Base-by-base conservation (phyloP, 2,329 filamentous ascomycete species). In the Elsinoe perseae region DNA sequence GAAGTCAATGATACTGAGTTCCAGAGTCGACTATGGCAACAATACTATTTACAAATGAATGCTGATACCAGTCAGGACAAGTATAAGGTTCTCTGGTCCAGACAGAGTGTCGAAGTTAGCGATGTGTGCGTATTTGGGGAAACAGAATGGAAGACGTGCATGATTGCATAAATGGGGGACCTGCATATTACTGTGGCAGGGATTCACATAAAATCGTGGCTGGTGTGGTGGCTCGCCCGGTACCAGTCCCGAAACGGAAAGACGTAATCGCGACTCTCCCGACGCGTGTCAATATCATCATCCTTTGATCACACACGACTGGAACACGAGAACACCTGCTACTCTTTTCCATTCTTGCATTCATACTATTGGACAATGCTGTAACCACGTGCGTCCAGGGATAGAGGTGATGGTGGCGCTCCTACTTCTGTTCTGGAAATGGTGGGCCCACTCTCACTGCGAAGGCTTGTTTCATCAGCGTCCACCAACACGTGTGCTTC, bases 11-110 rank as follows among this genome's bases (percentile, higher is more conserved):
- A 20, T 34, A 6, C 30, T 38, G 28, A 21, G 30, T 38, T 23
- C 8, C 30, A 14, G 10, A 14, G 28, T 10, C 30, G 18, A 20
- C 14, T 12, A 9, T 20, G 14, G 16, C 30, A 14, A 25, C 30
- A 27, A 32, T 52, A 18, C 3, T 52, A 36, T 18, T 28, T 52
- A 52, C 30, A 36, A 6, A 36, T 18, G 12, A 21, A 8, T 30
- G 30, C 12, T 32, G 25, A 38, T 36, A 28, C 27, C 44, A 30
- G 28, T 30, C 44, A 50, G 28, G 48, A 38, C 30, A 52, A 38
- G 48, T 52, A 52, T 30, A 52, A 25, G 16, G 9, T 7, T 18
- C 48, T 52, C 48, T 52, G 48, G 48, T 34, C 48, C 48, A 38
- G 32, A 34, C 48, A 52, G 32, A 38, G 48, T n/a, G 25, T 28